Conservation (phyloP, 2,329 filamentous ascomycete genomes). For the Xylariaceae sp. region DNA sequence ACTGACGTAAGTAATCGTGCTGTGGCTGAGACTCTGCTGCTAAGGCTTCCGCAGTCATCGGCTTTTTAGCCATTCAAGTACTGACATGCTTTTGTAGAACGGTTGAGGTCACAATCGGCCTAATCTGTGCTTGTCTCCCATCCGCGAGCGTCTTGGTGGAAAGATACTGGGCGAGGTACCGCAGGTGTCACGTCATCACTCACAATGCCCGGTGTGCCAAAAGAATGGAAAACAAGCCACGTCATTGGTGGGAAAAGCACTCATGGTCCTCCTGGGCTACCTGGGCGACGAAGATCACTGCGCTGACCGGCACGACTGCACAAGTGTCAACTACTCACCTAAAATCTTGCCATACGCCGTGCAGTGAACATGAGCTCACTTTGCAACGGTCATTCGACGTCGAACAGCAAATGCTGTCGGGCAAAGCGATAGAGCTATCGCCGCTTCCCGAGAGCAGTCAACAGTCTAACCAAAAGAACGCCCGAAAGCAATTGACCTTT, state of each 20-base stretch:
- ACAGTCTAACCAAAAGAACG: not conserved
- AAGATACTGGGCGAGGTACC: not conserved
- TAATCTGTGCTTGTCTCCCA: slow-evolving; percentile 25
- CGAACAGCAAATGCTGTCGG: slow-evolving; percentile 6
- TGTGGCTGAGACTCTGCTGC: not conserved
- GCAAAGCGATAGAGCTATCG: not conserved
- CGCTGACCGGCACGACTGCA: not conserved
- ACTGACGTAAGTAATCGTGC: not conserved
- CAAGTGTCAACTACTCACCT: not conserved
- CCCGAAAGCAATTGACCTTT: not conserved
- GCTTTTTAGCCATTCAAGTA: no score
- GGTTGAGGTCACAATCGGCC: slow-evolving; percentile 22
- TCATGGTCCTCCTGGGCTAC: no score
- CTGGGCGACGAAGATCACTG: not conserved
- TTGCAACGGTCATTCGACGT: slow-evolving; percentile 1
- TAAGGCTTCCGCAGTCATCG: not conserved
- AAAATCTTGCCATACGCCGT: not conserved
- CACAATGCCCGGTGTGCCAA: not conserved
- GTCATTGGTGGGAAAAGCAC: not conserved
- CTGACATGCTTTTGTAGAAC: slow-evolving; percentile 3
- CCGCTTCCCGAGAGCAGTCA: not conserved
- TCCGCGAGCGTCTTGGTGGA: slow-evolving; percentile 16
- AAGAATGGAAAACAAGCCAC: not conserved
- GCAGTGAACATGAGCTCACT: no score
- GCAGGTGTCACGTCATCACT: not conserved